Conservation (phyloP, 306 rosid species). For the Crotalaria pallida region DNA sequence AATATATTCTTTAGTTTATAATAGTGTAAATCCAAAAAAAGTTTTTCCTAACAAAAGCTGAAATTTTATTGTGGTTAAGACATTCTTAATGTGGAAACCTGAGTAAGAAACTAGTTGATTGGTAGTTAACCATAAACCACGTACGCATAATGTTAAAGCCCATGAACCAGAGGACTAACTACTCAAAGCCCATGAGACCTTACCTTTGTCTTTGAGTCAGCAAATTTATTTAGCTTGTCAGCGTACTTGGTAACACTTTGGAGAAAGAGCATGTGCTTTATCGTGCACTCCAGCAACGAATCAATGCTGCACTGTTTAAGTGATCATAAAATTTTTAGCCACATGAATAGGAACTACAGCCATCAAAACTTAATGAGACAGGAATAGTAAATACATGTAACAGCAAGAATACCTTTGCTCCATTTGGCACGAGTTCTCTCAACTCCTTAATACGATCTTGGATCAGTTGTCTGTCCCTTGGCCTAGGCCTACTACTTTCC, state of each 20-base stretch:
- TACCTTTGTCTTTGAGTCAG: conserved; percentile 57
- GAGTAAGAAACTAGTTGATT: background rate
- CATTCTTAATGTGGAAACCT: background rate
- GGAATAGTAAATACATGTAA: background rate
- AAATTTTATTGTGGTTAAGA: background rate
- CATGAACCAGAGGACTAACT: background rate
- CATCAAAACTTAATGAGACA: conserved; percentile 4
- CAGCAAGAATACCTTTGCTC: conserved; percentile 68
- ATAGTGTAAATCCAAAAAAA: no score
- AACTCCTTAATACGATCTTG: conserved; percentile 98
- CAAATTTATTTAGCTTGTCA: conserved; percentile 67
- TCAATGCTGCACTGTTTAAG: conserved; percentile 84
- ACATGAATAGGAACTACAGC: conserved; percentile 11
- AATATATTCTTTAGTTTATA: background rate
- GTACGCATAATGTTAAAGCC: background rate
- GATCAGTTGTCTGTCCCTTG: conserved; percentile 96
- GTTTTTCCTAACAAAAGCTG: background rate
- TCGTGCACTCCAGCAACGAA: conserved; percentile 83
- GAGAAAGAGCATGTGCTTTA: conserved; percentile 89
- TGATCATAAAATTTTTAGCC: conserved; percentile 31
- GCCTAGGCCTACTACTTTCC: conserved; percentile 91
- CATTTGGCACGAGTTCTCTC: conserved; percentile 87
- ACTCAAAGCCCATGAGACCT: background rate
- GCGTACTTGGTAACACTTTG: conserved; percentile 84
- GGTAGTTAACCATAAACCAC: background rate